Evolutionary conservation across 2,329 filamentous ascomycete genomes (phyloP).

Genomic region (Claviceps sp.): DNA sequence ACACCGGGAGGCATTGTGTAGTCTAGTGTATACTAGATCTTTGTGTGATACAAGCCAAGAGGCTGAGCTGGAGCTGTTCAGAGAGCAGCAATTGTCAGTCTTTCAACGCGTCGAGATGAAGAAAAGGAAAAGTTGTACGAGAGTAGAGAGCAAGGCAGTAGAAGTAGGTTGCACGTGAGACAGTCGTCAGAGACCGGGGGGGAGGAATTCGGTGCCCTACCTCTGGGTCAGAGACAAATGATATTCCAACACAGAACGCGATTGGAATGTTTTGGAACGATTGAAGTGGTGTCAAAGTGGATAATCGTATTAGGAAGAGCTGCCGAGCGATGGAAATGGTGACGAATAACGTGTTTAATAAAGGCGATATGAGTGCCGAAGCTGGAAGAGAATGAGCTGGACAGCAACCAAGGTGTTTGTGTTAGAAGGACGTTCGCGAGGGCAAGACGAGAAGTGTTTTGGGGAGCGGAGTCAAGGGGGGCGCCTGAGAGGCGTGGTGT

Average conservation of each 20-base stretch:
- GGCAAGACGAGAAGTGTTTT: constrained; percentile 23
- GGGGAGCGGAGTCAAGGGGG: constrained; percentile 21
- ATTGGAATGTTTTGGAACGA: constrained; percentile 23
- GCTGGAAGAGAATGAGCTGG: constrained; percentile 12
- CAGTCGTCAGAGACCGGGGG: constrained; percentile 14
- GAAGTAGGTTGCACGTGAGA: constrained; percentile 15
- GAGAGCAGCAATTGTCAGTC: constrained; percentile 7
- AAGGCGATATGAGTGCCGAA: constrained; percentile 9
- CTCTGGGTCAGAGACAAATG: constrained; percentile 21
- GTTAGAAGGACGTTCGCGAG: constrained; percentile 19
- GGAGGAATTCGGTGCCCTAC: constrained; percentile 19
- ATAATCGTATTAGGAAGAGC: constrained; percentile 17
- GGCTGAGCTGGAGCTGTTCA: constrained; percentile 6
- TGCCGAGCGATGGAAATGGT: constrained; percentile 12
- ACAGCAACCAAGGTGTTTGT: constrained; percentile 21
- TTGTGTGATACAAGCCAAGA: constrained; percentile 7
- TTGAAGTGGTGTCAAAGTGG: constrained; percentile 16
- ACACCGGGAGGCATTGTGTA: constrained; percentile 23
- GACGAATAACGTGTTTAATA: constrained; percentile 10
- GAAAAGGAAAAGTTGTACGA: constrained; percentile 3
- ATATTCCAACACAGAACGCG: constrained; percentile 19
- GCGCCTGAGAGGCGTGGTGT: constrained; percentile 11
- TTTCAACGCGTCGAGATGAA: constrained; percentile 8
- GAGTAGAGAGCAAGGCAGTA: constrained; percentile 5
- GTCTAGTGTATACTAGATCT: constrained; percentile 12